Percentiles rank a stretch among this genome's conserved stretches.
These are phyloP conservation scores for Fusarium tricinctum DNA, from an alignment of 2,329 filamentous ascomycete species.

Conservation along the genomic window DNA sequence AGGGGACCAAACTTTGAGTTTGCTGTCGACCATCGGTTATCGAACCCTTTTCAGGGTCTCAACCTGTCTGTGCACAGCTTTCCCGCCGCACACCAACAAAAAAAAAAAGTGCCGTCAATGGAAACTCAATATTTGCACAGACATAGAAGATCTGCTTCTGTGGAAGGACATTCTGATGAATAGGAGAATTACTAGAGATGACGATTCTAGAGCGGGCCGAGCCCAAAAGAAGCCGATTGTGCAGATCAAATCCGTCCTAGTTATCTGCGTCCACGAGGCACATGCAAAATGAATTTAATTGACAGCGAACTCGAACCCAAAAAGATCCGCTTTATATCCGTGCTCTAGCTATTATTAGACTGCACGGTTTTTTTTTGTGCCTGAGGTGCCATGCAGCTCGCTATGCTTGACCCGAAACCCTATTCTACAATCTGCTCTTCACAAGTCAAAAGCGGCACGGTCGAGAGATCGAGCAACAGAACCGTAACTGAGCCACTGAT, in stretches of 20 bases:
- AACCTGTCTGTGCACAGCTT: conserved; percentile 3
- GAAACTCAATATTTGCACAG: too few relatives aligned
- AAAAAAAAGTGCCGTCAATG: background rate
- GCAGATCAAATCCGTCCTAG: conserved; percentile 16
- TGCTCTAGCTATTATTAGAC: conserved; percentile 8
- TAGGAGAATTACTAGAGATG: conserved; percentile 17
- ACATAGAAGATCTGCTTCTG: background rate
- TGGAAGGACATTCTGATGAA: background rate
- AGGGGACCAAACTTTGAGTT: conserved; percentile 26
- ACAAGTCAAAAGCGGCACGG: conserved; percentile 3
- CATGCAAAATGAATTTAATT: conserved; percentile 2
- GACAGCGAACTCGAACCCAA: background rate
- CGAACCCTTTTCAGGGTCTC: conserved; percentile 18
- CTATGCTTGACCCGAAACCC: background rate
- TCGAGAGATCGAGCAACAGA: background rate
- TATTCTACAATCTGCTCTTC: background rate
- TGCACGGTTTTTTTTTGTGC: background rate
- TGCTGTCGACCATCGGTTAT: conserved; percentile 14
- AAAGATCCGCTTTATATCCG: conserved; percentile 10
- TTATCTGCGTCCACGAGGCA: conserved; percentile 8
- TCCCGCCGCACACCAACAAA: background rate
- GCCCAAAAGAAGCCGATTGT: conserved; percentile 8
- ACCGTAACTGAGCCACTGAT: background rate
- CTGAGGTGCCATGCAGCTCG: background rate
- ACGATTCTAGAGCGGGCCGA: conserved; percentile 18